Base-by-base conservation (phyloP, 495 filamentous ascomycete genomes). In the Penicilliopsis zonata region DNA sequence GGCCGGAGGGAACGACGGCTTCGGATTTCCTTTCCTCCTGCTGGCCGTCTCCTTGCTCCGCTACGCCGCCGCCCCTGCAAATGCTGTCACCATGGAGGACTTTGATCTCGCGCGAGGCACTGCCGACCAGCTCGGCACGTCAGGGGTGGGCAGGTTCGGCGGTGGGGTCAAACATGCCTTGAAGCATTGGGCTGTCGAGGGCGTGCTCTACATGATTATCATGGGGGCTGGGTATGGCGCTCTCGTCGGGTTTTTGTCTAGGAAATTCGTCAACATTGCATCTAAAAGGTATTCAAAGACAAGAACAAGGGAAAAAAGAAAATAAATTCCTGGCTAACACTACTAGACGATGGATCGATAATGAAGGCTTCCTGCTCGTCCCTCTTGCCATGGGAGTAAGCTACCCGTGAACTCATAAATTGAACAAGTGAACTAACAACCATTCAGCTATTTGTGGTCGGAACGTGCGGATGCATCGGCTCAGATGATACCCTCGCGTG, bases 1-100 rank as follows among this genome's bases (percentile, higher is more conserved):
- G 42, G 71, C 69, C 6, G 72, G 71, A 10, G 69, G 65, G 5
- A 74, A 76, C 42, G 72, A 77, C 34, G 72, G 71, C 0, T 72
- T 77, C 30, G 71, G 70, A 0, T 77, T 73, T 17, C 69, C 70
- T 0, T 74, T 77, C 30, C 48, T 77, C 0, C 52, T 75, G 49
- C 63, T 74, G 9, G 70, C 69, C 0, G 57, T 64, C 18, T 65
- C 70, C 17, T 52, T 76, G 10, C 53, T 75, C 8, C 65, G 69
- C 0, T 66, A 76, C 31, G 66, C 64, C 19, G 58, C 69, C 9
- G 48, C 53, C 0, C 55, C 55, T 5, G 44, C 21, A 1, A 43
- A 48, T 30, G 35, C 44, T 4, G 15, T 30, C 3, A 37, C 35
- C 1, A 13, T 52, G 17, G 37, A 47, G 14, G 40, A 44, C 5